These are phyloP conservation scores for Brettanomyces naardenensis DNA, from an alignment of 805 yeast species.

Conservation along the genomic window DNA sequence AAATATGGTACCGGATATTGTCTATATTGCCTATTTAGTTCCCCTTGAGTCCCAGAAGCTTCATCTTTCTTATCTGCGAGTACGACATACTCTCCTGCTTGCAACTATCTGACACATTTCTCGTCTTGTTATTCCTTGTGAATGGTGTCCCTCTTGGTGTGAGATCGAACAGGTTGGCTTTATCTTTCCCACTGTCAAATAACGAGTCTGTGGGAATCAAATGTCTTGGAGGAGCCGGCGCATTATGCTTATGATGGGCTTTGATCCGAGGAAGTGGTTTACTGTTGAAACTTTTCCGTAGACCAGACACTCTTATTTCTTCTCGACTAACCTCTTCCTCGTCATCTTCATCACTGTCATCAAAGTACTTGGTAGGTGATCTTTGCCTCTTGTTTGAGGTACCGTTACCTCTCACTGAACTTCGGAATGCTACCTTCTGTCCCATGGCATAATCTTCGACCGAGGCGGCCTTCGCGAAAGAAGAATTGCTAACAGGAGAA, in stretches of 20 bases:
- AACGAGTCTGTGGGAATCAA: conserved; percentile 14
- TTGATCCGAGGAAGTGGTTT: conserved; percentile 7
- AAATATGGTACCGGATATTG: too few relatives aligned
- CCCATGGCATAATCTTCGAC: conserved; percentile 16
- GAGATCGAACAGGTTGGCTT: too few relatives aligned
- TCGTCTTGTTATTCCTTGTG: neutral
- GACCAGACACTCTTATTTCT: conserved; percentile 2
- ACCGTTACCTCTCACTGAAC: conserved; percentile 6
- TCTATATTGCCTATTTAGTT: neutral
- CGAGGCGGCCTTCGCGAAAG: neutral
- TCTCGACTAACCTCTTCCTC: conserved; percentile 4
- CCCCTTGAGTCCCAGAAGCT: conserved; percentile 5
- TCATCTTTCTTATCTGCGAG: conserved; percentile 17
- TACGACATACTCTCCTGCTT: conserved; percentile 10
- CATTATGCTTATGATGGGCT: conserved; percentile 4
- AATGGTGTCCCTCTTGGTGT: too few relatives aligned
- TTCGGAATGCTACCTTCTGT: conserved; percentile 18
- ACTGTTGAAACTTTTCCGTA: conserved; percentile 7
- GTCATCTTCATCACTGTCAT: conserved; percentile 1
- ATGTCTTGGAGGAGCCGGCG: conserved; percentile 24
- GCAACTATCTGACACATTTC: neutral
- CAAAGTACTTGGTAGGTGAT: neutral
- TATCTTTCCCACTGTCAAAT: too few relatives aligned
- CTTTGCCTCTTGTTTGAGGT: conserved; percentile 1
- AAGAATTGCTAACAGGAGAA: neutral